A percentile compares a stretch with the other conserved stretches of the same genome.
Conservation (phyloP, 1,139 yeast species). For the Candida tunisiensis region DNA sequence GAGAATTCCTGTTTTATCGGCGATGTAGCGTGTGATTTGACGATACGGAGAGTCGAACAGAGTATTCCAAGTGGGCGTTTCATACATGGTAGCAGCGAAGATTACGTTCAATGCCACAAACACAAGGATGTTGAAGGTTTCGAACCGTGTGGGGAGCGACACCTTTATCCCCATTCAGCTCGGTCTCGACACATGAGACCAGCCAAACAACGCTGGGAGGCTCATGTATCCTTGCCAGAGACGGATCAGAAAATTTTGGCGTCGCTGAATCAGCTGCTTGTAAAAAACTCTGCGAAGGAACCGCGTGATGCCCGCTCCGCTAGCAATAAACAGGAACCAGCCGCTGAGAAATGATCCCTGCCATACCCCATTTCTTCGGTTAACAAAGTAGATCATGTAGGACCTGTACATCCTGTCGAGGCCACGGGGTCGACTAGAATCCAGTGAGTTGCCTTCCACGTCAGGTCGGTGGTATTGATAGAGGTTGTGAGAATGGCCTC, state of each 20-base stretch:
- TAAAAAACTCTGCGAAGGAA: too few species aligned
- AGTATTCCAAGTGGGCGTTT: conserved; percentile 23
- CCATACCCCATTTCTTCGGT: conserved; percentile 17
- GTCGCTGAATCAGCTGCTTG: conserved; percentile 9
- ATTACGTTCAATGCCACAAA: conserved; percentile 30
- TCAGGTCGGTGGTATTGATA: conserved; percentile 5
- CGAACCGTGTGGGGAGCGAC: conserved; percentile 47
- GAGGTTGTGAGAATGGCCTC: conserved; percentile 3
- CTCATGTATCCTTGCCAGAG: conserved; percentile 11
- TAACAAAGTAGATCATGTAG: conserved; percentile 7
- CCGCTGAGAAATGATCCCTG: conserved; percentile 17
- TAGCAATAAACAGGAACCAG: conserved; percentile 18
- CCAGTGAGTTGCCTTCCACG: conserved; percentile 4
- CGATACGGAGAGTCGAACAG: conserved; percentile 20
- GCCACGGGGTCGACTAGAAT: conserved; percentile 1
- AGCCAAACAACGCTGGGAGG: conserved; percentile 18
- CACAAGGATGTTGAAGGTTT: conserved; percentile 30
- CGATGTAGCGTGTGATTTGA: conserved; percentile 31
- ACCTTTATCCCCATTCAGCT: conserved; percentile 11
- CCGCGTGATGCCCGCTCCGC: conserved; percentile 7
- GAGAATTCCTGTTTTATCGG: conserved; percentile 44
- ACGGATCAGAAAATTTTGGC: conserved; percentile 8
- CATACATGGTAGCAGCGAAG: conserved; percentile 26
- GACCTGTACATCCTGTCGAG: conserved; percentile 3
- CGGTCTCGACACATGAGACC: conserved; percentile 13